Conservation (phyloP, 257 asterid genomes). For the Solanum rostratum region DNA sequence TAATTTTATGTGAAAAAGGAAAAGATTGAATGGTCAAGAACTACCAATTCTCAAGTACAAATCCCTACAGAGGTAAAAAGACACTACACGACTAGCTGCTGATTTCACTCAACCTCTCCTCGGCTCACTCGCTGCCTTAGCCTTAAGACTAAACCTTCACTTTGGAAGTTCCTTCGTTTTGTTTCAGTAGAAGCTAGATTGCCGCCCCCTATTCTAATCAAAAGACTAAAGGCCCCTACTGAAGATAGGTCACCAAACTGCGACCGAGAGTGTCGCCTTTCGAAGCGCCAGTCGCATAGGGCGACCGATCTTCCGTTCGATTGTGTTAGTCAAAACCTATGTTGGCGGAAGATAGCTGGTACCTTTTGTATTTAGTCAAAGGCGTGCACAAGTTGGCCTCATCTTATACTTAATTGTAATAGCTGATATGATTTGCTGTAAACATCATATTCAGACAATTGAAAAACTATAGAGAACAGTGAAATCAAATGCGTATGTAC, state of each 20-base stretch:
- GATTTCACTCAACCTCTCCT: too few relatives aligned
- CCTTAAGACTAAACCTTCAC: too few relatives aligned
- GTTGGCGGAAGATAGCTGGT: neutral
- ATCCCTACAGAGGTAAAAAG: too few relatives aligned
- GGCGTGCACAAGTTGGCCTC: neutral
- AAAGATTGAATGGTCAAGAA: too few relatives aligned
- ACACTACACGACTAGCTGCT: too few relatives aligned
- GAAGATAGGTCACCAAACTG: neutral
- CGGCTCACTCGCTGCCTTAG: too few relatives aligned
- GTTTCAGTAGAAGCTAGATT: too few relatives aligned
- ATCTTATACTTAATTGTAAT: neutral
- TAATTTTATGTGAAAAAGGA: neutral
- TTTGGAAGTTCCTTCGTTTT: too few relatives aligned
- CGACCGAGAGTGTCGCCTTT: neutral
- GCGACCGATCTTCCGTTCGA: neutral
- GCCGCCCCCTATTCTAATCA: too few relatives aligned
- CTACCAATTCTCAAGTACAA: too few relatives aligned
- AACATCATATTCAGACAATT: neutral
- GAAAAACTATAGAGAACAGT: neutral
- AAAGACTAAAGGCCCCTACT: neutral
- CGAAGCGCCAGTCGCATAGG: too few relatives aligned
- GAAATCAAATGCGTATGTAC: neutral
- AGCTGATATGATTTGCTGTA: neutral
- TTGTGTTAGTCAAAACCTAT: neutral
- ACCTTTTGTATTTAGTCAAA: neutral